Conservation (phyloP, 2,329 filamentous ascomycete genomes). For the Bipolaris cookei region DNA sequence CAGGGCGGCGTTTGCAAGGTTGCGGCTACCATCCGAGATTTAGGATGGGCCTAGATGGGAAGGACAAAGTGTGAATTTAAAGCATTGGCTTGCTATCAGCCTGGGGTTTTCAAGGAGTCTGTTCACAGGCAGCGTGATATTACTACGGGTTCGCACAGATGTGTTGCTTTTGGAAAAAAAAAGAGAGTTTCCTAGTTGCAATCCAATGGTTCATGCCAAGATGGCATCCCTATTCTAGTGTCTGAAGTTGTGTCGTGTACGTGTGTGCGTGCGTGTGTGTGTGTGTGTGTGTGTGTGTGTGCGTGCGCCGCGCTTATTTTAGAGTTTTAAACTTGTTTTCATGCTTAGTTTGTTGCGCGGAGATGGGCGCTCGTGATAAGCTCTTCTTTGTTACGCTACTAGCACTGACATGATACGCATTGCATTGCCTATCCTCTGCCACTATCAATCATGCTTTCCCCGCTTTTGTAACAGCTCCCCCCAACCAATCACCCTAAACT, state of each 20-base stretch:
- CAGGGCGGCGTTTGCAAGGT: constrained; percentile 32
- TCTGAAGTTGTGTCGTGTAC: neutral
- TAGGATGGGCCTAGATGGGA: constrained; percentile 1
- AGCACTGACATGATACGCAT: constrained; percentile 15
- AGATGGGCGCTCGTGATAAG: constrained; percentile 15
- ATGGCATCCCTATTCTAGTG: neutral
- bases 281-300: neutral
- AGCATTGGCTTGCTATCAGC: constrained; percentile 8
- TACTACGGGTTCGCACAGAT: neutral
- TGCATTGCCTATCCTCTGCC: neutral
- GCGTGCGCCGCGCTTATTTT: constrained; percentile 1
- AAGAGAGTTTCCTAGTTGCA: neutral
- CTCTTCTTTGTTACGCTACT: neutral
- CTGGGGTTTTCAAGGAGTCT: constrained; percentile 8
- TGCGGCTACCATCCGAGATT: neutral
- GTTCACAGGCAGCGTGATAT: neutral
- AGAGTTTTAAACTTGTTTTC: constrained; percentile 26
- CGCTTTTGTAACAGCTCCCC: too few species aligned
- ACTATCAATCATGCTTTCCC: too few species aligned
- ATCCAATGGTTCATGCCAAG: neutral
- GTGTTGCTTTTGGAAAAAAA: neutral
- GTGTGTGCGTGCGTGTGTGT: neutral
- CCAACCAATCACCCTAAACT: neutral
- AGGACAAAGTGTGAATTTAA: constrained; percentile 2
- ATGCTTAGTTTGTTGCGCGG: constrained; percentile 19